A percentile compares a stretch with the other conserved stretches of the same genome.
Evolutionary conservation across 2,329 filamentous ascomycete genomes (phyloP).

Genomic region (Phyllachora maydis): DNA sequence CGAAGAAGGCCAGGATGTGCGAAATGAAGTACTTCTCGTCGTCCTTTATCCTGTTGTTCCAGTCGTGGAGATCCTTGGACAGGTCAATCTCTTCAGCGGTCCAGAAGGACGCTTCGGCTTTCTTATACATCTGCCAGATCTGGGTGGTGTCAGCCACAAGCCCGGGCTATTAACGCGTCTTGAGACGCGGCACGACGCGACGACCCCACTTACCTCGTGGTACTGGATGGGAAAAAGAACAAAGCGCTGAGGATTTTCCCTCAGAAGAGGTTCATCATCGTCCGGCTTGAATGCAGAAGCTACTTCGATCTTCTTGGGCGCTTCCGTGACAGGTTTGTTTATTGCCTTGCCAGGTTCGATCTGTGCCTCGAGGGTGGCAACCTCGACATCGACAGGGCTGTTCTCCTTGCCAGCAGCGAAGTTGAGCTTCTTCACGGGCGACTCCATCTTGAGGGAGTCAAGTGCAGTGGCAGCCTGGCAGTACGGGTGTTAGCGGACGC

Average conservation of each 20-base stretch:
- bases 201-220: constrained; percentile 79
- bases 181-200: constrained; percentile 17
- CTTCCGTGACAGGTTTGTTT: constrained; percentile 27
- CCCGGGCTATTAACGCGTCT: no score
- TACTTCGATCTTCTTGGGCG: constrained; percentile 21
- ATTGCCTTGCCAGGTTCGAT: constrained; percentile 38
- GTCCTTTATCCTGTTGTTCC: constrained; percentile 93
- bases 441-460: constrained; percentile 81
- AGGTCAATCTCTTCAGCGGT: constrained; percentile 98
- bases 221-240: constrained; percentile 99
- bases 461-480: constrained; percentile 67
- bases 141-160: constrained; percentile 28
- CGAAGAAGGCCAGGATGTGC: constrained; percentile 97
- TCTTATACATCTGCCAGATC: constrained; percentile 99
- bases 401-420: constrained; percentile 75
- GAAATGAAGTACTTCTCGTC: constrained; percentile 98
- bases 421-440: constrained; percentile 75
- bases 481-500: constrained; percentile 11
- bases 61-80: constrained; percentile 96
- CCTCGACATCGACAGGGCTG: constrained; percentile 27
- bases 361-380: constrained; percentile 29
- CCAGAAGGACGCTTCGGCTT: constrained; percentile 98
- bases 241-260: constrained; percentile 90
- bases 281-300: constrained; percentile 42
- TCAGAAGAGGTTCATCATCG: constrained; percentile 78